Base-by-base conservation (phyloP, 306 rosid genomes). In the Vigna trinervia region DNA sequence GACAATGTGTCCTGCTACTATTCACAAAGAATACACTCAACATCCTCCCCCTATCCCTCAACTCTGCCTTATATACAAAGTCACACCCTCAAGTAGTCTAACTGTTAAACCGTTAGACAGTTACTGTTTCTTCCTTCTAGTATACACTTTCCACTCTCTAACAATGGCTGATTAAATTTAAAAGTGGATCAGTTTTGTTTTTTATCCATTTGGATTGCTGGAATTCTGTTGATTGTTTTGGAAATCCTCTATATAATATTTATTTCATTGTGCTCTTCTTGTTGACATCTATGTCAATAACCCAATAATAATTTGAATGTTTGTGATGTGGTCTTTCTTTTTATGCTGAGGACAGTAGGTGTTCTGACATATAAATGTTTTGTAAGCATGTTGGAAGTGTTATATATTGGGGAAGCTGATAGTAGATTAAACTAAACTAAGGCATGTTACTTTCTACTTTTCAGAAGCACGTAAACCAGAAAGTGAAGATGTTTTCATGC, bases 381-480 rank as follows among this genome's bases (percentile, higher is more conserved):
- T 52, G 53, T 30, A 34, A 15, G 84, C 56, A 46, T 38, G 23
- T n/a, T 77, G 41, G 52, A 67, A 26, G 53, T 77, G 52, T 61
- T 77, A 51, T 68, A 12, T 23, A 12, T 54, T 43, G 51, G 62
- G 73, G 36, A 66, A 73, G 46, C 68, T 20, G 69, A 48, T 78
- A 48, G 7, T 67, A 32, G 69, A 59, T 43, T 0, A 30, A 30
- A 50, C 67, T 30, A 30, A 74, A 79, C 78, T 38, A 43, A 6
- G 4, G 47, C 81, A 48, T 66, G 48, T 62, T 81, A 12, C 71
- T 71, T 74, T 69, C 76, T 66, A 32, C 72, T 52, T 86, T 87
- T 69, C 93, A 95, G 99, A 92, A 82, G 86, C 94, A 81, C 96
- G 92, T 34, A 88, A 87, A 74, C 97, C 93, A 67, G 92, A 92